Percentiles rank a stretch among this genome's conserved stretches.
Conservation (phyloP, 225 moss, liverwort and hornwort genomes). For the Polytrichum commune region DNA sequence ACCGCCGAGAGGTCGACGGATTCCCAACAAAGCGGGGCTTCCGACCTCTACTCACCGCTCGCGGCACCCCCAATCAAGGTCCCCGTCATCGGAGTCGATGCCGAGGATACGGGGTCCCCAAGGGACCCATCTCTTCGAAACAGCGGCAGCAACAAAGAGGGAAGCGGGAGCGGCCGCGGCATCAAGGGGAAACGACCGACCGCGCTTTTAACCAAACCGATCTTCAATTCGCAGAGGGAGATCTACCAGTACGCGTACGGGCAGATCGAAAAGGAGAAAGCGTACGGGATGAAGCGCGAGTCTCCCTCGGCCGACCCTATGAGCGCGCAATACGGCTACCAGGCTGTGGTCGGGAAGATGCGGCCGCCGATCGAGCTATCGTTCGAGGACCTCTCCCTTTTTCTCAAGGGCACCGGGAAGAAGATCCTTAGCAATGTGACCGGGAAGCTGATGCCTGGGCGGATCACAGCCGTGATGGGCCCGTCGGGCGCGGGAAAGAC, state of each 20-base stretch:
- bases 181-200: conserved; percentile 32
- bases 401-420: conserved; percentile 73
- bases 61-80: conserved; percentile 32
- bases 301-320: background rate
- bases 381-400: conserved; percentile 74
- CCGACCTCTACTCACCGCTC: conserved; percentile 52
- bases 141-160: too few species aligned
- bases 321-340: conserved; percentile 9
- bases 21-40: conserved; percentile 13
- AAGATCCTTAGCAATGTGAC: conserved; percentile 83
- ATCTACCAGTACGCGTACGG: conserved; percentile 90
- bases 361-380: conserved; percentile 73
- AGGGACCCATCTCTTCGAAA: too few species aligned
- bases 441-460: conserved; percentile 61
- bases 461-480: conserved; percentile 91
- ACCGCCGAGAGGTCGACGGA: too few species aligned
- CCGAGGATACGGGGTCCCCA: too few species aligned
- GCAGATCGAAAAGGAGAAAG: conserved; percentile 84
- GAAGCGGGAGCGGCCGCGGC: background rate
- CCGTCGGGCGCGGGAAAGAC: conserved; percentile 97
- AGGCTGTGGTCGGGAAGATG: conserved; percentile 30
- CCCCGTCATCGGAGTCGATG: too few species aligned
- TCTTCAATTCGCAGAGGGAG: conserved; percentile 53
- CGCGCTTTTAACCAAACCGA: background rate
- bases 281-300: conserved; percentile 16